These are phyloP conservation scores for Fistulifera pelliculosa DNA, from an alignment of 108 stramenopile genomes.

Conservation along the genomic window DNA sequence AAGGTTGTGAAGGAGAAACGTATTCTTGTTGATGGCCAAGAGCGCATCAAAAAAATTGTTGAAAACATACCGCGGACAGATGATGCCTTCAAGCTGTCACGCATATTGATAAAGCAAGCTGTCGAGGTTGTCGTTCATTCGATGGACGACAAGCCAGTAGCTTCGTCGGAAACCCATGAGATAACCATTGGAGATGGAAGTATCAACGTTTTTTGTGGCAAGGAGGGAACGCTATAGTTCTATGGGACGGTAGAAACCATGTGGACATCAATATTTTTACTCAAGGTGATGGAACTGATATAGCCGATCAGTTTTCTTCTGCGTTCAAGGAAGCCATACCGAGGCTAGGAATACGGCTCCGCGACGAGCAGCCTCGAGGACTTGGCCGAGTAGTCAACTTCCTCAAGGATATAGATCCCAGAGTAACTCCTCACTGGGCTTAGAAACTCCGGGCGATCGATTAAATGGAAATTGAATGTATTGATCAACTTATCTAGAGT, in stretches of 20 bases:
- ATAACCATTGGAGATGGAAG: conserved; percentile 27
- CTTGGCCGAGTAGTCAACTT: conserved; percentile 37
- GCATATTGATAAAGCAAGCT: neutral
- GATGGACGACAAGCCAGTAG: neutral
- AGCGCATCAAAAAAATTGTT: neutral
- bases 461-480: too few relatives aligned
- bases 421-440: too few relatives aligned
- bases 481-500: too few relatives aligned
- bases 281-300: conserved; percentile 17
- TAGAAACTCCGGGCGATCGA: too few relatives aligned
- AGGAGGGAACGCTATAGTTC: conserved; percentile 11
- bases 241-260: conserved; percentile 32
- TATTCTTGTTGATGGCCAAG: neutral
- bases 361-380: conserved; percentile 44
- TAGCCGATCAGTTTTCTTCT: neutral
- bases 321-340: neutral
- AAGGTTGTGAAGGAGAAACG: conserved; percentile 1
- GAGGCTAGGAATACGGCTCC: conserved; percentile 1
- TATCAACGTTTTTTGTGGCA: conserved; percentile 6
- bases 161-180: neutral
- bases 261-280: conserved; percentile 38
- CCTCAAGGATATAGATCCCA: conserved; percentile 17
- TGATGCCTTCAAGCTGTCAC: neutral
- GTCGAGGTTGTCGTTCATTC: too few relatives aligned
- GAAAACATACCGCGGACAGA: neutral